Base-by-base conservation (phyloP, 1,139 yeast species). In the Taiozyma sp. region DNA sequence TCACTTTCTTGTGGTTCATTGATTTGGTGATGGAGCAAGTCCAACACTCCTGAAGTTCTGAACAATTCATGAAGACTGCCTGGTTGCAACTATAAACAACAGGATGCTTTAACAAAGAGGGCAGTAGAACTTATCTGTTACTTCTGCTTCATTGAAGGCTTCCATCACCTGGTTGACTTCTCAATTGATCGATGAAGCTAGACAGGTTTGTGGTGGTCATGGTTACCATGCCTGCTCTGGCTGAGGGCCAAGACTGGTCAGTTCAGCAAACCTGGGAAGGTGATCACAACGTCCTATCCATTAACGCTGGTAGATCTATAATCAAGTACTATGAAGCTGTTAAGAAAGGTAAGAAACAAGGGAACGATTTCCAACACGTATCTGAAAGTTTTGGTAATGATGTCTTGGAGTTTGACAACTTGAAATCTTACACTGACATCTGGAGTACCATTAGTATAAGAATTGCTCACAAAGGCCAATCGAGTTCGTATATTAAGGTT, bases 211-310 rank as follows among this genome's bases (percentile, higher is more conserved):
- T 72, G n/a, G n/a, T 97, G 97, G 70, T 97, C 97, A 90, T 66
- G 97, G 97, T 45, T 91, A 91, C 71, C 88, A 96, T 28, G 81
- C 92, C 22, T 91, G 91, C 73, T 82, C 88, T 59, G 96, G 93
- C 4, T 88, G 91, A 65, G 96, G n/a, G 96, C 70, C 80, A 81
- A 56, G 97, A 91, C 69, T 92, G 96, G 91, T 96, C 88, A 36
- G 97, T 91, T 47, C 96, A 91, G 73, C 89, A 96, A 71, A 91
- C 97, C 29, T 91, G 97, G 97, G 97, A 91, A 74, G 97, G 97
- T 70, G 97, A 91, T 70, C 91, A 91, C 74, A 90, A 86, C 65
- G 85, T 91, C 48, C 76, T 91, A 61, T 89, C 91, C 10, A 81
- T 89, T 69, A 84, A 91, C 55, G 83, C 91, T 56, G 97, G 97